Evolutionary conservation across 2,329 filamentous ascomycete species (phyloP).

Genomic region (Saccharata proteae): DNA sequence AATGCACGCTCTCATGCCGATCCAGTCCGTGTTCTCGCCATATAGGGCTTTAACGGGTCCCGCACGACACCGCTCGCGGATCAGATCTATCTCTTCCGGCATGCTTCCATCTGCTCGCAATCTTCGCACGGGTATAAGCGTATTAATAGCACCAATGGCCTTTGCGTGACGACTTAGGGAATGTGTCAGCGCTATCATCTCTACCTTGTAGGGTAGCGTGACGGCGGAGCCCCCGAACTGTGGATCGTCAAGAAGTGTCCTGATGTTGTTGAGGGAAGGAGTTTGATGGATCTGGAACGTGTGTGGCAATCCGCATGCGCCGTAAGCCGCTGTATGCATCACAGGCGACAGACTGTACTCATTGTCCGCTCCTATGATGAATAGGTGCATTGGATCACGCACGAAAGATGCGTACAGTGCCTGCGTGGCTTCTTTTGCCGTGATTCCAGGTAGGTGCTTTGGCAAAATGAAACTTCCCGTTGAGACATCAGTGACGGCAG

Average conservation of each 20-base stretch:
- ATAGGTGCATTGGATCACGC: constrained; percentile 57
- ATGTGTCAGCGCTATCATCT: constrained; percentile 52
- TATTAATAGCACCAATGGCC: constrained; percentile 67
- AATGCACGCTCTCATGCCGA: constrained; percentile 63
- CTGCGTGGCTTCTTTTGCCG: constrained; percentile 50
- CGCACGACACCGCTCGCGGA: constrained; percentile 47
- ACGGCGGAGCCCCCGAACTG: constrained; percentile 62
- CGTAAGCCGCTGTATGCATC: constrained; percentile 63
- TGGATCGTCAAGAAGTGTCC: constrained; percentile 50
- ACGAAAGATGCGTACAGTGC: constrained; percentile 56
- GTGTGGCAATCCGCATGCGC: constrained; percentile 56
- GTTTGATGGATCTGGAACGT: constrained; percentile 54
- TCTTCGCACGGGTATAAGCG: constrained; percentile 57
- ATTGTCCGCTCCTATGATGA: constrained; percentile 62
- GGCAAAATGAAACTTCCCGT: background rate
- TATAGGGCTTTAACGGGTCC: constrained; percentile 59
- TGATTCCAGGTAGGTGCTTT: constrained; percentile 34
- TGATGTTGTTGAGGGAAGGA: constrained; percentile 49
- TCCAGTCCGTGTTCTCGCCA: constrained; percentile 74
- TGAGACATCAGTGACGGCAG: constrained; percentile 4
- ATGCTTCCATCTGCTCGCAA: constrained; percentile 45
- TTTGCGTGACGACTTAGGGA: constrained; percentile 59
- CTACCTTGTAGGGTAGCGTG: constrained; percentile 62
- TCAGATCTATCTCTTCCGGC: constrained; percentile 41
- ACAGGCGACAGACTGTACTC: constrained; percentile 63